These are phyloP conservation scores for Eucalyptus curtisii DNA, from an alignment of 345 rosid species.

Conservation along the genomic window DNA sequence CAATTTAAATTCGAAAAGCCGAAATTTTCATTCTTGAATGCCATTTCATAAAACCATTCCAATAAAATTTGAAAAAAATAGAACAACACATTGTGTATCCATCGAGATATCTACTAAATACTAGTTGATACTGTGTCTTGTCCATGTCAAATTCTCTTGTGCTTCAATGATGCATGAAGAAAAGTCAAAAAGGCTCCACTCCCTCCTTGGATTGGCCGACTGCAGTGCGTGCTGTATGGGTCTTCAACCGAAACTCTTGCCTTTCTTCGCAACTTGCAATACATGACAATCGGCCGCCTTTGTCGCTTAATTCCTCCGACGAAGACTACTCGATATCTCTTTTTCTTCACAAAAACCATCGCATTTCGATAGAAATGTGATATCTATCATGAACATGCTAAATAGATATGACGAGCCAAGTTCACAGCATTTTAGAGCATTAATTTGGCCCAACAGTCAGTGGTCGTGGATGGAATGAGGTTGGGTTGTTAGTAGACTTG, in stretches of 20 bases:
- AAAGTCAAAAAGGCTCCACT: background rate
- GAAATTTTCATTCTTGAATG: background rate
- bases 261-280: background rate
- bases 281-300: background rate
- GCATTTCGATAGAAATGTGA: background rate
- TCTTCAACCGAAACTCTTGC: background rate
- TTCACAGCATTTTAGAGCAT: background rate
- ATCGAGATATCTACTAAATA: background rate
- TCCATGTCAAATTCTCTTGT: background rate
- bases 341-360: background rate
- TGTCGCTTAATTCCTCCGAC: background rate
- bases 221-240: background rate
- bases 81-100: background rate
- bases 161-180: background rate
- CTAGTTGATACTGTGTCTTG: background rate
- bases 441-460: background rate
- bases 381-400: background rate
- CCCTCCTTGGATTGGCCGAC: background rate
- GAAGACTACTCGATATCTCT: background rate
- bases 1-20: background rate
- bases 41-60: background rate
- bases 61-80: background rate
- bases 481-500: background rate
- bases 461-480: background rate
- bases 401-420: background rate